Conservation (phyloP, 1,284 basidiomycete genomes). For the Exsudoporus floridanus region DNA sequence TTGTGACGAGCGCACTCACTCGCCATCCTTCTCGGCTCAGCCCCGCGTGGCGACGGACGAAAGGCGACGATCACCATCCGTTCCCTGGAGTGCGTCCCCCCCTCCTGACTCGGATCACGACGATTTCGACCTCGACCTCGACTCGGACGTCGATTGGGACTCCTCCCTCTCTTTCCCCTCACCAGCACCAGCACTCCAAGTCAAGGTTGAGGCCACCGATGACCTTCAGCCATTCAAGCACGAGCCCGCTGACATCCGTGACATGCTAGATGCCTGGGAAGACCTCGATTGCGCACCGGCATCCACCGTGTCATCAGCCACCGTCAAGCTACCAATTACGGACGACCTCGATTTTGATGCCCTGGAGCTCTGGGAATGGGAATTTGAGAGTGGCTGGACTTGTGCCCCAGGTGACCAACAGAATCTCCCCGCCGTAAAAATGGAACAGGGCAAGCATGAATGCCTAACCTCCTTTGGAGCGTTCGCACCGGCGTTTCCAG, state of each 20-base stretch:
- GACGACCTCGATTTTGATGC: conserved; percentile 45
- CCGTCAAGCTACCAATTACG: conserved; percentile 34
- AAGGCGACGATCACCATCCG: conserved; percentile 53
- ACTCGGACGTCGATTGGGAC: conserved; percentile 44
- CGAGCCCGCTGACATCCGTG: conserved; percentile 58
- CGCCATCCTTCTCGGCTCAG: conserved; percentile 19
- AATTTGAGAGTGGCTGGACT: conserved; percentile 35
- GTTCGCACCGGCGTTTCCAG: conserved; percentile 10
- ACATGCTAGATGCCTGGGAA: conserved; percentile 66
- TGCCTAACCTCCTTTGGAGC: conserved; percentile 6
- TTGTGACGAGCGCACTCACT: conserved; percentile 37
- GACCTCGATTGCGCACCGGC: conserved; percentile 44
- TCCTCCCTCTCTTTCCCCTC: conserved; percentile 28
- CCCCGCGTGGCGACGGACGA: conserved; percentile 28
- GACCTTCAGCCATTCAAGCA: conserved; percentile 45
- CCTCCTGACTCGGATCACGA: conserved; percentile 68
- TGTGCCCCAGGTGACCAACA: conserved; percentile 17
- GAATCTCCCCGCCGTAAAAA: conserved; percentile 28
- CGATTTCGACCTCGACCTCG: conserved; percentile 40
- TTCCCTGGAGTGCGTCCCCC: conserved; percentile 55
- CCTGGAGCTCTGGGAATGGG: conserved; percentile 52
- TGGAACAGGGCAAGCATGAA: conserved; percentile 26
- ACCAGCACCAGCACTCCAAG: conserved; percentile 16
- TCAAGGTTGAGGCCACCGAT: conserved; percentile 30
- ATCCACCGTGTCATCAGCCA: conserved; percentile 31